Evolutionary conservation across 1,284 basidiomycete genomes (phyloP).

Genomic region (Cryptococcus sp.): DNA sequence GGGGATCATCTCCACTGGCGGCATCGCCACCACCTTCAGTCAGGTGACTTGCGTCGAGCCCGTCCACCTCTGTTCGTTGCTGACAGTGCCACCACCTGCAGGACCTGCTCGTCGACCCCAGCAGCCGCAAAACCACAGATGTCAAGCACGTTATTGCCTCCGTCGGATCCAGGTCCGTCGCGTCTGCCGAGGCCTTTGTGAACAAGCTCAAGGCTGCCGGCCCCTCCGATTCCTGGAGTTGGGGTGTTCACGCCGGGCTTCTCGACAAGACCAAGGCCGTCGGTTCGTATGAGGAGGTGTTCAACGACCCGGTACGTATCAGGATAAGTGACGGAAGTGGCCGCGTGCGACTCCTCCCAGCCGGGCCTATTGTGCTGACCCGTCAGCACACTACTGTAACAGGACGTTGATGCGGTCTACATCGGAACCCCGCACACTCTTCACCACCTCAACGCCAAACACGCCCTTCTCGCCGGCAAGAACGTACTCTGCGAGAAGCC

Average conservation of each 20-base stretch:
- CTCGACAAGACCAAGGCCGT: slow-evolving; percentile 60
- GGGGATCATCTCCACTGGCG: slow-evolving; percentile 51
- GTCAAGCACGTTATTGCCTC: slow-evolving; percentile 71
- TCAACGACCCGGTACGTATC: slow-evolving; percentile 58
- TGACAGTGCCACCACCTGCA: not conserved
- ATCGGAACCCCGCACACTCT: slow-evolving; percentile 83
- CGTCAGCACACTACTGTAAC: not conserved
- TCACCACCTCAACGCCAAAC: slow-evolving; percentile 75
- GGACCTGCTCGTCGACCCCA: slow-evolving; percentile 33
- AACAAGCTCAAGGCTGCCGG: slow-evolving; percentile 40
- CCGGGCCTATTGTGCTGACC: not conserved
- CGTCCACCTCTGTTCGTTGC: not conserved
- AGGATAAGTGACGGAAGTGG: not conserved
- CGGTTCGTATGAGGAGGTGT: slow-evolving; percentile 74
- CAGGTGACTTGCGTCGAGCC: slow-evolving; percentile 17
- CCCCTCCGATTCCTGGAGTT: slow-evolving; percentile 10
- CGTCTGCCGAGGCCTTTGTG: slow-evolving; percentile 71
- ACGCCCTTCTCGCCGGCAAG: slow-evolving; percentile 74
- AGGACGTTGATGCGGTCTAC: slow-evolving; percentile 77
- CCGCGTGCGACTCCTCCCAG: not conserved
- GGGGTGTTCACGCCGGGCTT: slow-evolving; percentile 29
- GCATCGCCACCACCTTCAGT: slow-evolving; percentile 38
- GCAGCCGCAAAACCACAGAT: slow-evolving; percentile 63
- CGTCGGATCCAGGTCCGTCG: slow-evolving; percentile 70
- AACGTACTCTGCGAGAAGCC: slow-evolving; percentile 81